These are phyloP conservation scores for Beauveria scarabaeidicola DNA, from an alignment of 2,329 filamentous ascomycete species.

Conservation along the genomic window DNA sequence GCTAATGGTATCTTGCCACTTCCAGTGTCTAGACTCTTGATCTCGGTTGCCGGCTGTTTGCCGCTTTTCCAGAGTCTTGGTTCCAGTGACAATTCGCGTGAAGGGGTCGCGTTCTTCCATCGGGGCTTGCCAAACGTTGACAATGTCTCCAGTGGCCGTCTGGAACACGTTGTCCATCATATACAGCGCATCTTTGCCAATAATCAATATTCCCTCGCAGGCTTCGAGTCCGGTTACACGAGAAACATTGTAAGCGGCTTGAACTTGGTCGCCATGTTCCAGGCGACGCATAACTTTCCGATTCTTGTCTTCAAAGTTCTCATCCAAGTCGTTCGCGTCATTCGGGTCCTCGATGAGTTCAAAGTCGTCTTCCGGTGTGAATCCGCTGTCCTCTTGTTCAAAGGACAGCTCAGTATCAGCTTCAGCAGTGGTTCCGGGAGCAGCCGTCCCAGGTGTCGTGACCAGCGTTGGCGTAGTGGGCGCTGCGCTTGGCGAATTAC, in stretches of 20 bases:
- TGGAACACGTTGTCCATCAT: conserved; percentile 97
- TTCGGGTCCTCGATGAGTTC: conserved; percentile 93
- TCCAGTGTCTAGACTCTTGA: conserved; percentile 83
- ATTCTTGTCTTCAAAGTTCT: conserved; percentile 93
- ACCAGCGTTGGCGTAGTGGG: conserved; percentile 2
- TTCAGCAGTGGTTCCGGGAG: neutral
- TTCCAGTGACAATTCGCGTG: conserved; percentile 78
- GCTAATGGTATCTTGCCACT: conserved; percentile 88
- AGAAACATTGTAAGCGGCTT: conserved; percentile 91
- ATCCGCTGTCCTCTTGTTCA: conserved; percentile 21
- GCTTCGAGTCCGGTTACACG: conserved; percentile 90
- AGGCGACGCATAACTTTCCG: conserved; percentile 93
- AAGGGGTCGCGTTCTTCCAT: conserved; percentile 90
- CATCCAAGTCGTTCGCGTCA: conserved; percentile 63
- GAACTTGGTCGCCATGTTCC: conserved; percentile 82
- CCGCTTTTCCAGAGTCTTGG: conserved; percentile 51
- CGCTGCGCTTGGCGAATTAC: neutral
- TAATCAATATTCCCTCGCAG: conserved; percentile 84
- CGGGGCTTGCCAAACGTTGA: conserved; percentile 91
- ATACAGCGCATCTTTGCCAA: conserved; percentile 87
- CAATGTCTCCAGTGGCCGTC: conserved; percentile 87
- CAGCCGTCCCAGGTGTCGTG: neutral
- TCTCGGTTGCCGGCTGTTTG: conserved; percentile 49
- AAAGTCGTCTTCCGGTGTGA: conserved; percentile 74
- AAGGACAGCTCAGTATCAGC: neutral